Conservation (phyloP, 108 stramenopile species). For the Seminavis robusta region DNA sequence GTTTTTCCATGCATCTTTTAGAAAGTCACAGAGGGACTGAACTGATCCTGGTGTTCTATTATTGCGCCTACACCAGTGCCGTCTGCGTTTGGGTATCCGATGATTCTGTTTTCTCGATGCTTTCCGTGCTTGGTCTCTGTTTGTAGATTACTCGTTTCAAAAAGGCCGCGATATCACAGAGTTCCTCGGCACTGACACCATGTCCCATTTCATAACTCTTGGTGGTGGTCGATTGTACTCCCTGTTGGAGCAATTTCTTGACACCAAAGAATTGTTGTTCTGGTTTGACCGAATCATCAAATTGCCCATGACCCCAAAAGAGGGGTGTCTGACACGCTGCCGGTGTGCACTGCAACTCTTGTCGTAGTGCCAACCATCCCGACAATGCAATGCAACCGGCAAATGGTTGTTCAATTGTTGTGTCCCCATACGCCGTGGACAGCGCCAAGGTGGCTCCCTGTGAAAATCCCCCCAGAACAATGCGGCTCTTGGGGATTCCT, state of each 20-base stretch:
- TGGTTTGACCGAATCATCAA: constrained; percentile 82
- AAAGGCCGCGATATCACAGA: constrained; percentile 67
- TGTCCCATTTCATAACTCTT: constrained; percentile 73
- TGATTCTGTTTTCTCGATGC: too few species aligned
- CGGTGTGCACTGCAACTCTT: constrained; percentile 31
- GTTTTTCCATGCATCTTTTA: too few species aligned
- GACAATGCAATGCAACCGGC: constrained; percentile 72
- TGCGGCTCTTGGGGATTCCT: constrained; percentile 52
- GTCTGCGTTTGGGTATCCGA: too few species aligned
- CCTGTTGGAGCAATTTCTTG: constrained; percentile 32
- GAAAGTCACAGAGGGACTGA: too few species aligned
- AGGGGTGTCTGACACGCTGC: constrained; percentile 52
- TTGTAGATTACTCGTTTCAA: constrained; percentile 47
- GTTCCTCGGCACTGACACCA: constrained; percentile 54
- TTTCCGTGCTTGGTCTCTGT: constrained; percentile 2
- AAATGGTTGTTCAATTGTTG: constrained; percentile 23
- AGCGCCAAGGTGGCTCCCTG: constrained; percentile 83
- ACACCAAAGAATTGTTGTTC: constrained; percentile 77
- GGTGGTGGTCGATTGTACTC: constrained; percentile 28
- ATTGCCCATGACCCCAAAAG: constrained; percentile 81
- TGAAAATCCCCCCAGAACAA: constrained; percentile 83
- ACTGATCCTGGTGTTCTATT: too few species aligned
- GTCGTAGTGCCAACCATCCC: constrained; percentile 72
- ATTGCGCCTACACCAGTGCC: too few species aligned
- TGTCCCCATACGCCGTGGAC: constrained; percentile 56